Base-by-base conservation (phyloP, 129 eudicot species). In the Flaveria trinervia region DNA sequence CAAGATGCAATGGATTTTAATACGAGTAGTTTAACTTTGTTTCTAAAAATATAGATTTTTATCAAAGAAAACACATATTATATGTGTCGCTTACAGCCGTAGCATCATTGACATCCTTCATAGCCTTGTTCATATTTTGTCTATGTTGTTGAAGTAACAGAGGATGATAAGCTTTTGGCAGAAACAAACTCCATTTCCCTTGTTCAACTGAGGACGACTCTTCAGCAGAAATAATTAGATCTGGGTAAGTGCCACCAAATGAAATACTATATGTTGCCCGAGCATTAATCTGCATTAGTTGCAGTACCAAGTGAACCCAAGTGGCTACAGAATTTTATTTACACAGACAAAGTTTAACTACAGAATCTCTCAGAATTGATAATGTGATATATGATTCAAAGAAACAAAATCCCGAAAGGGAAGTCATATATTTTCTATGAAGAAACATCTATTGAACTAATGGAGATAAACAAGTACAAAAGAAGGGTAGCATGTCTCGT, bases 161-260 rank as follows among this genome's bases (percentile, higher is more conserved):
- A 73, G 98, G 98, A 87, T 94, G 98, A 79, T 86, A 82, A 73
- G 96, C 93, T 84, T 86, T 89, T 68, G 90, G 97, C 51, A 94
- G 81, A 91, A 84, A 89, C 77, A 94, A 64, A 50, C 80, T 87
- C 98, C 98, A 94, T 78, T 85, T 84, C 70, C 51, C 82, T 73
- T 77, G 81, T 46, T 86, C 75, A 48, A 71, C 84, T 46, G 72
- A 83, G 65, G 89, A 79, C 59, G 60, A 44, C 28, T 71, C 76
- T 65, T 89, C 85, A 45, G 86, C 84, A 61, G 80, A 82, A 81
- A 70, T 82, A 36, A 64, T 64, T 30, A 94, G 77, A 54, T 91
- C 92, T 44, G 98, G 98, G 75, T 76, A 84, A 43, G 86, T 80
- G 39, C 98, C 98, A 25, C 92, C 96, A 83, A 84, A 91, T 73